A percentile compares a stretch with the other conserved stretches of the same genome.
These are phyloP conservation scores for Canavalia gladiata DNA, from an alignment of 306 rosid species.

Conservation along the genomic window DNA sequence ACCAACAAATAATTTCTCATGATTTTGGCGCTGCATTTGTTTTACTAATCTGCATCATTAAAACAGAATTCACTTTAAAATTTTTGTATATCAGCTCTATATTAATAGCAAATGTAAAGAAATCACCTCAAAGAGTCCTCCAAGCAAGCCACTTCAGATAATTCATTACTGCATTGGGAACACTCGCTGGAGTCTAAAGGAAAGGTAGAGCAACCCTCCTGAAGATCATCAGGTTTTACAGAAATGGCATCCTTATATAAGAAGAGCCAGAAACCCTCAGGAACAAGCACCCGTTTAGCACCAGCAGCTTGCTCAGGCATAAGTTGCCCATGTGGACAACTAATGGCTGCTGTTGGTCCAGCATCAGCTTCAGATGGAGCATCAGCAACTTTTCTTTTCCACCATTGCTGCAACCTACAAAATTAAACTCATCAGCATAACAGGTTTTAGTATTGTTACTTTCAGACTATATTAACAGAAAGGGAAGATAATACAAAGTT, in stretches of 20 bases:
- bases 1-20: constrained; percentile 80
- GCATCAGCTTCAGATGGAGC: constrained; percentile 97
- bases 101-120: constrained; percentile 31
- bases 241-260: constrained; percentile 75
- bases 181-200: constrained; percentile 69
- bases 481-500: neutral
- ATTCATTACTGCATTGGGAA: constrained; percentile 75
- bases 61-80: constrained; percentile 47
- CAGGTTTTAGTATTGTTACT: constrained; percentile 14
- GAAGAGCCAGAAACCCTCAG: constrained; percentile 87
- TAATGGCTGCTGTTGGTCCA: constrained; percentile 81
- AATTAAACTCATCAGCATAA: constrained; percentile 42
- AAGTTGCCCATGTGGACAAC: constrained; percentile 91
- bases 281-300: constrained; percentile 89
- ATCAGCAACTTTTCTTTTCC: constrained; percentile 87
- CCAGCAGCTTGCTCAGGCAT: constrained; percentile 92
- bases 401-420: constrained; percentile 96
- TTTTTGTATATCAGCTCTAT: constrained; percentile 37
- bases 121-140: constrained; percentile 89
- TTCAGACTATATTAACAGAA: constrained; percentile 9
- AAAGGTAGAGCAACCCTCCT: constrained; percentile 75
- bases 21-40: constrained; percentile 89
- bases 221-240: constrained; percentile 71
- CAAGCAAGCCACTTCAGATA: constrained; percentile 93
- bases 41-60: constrained; percentile 71